Base-by-base conservation (phyloP, 2,329 filamentous ascomycete species). In the Uncinocarpus reesii region DNA sequence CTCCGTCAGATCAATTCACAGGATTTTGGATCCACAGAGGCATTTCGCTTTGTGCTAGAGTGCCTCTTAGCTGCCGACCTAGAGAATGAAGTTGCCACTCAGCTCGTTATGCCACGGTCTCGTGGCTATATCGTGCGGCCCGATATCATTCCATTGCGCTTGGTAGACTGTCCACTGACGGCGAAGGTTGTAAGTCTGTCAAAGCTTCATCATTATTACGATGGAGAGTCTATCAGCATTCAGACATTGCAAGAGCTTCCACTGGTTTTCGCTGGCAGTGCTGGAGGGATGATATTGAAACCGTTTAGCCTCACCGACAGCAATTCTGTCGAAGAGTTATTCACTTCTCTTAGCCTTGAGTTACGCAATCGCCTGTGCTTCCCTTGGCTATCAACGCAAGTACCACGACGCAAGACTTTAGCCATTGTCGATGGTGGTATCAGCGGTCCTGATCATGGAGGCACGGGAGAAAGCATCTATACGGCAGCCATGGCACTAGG, bases 401-500 rank as follows among this genome's bases (percentile, higher is more conserved):
- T 11, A 26, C 4, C 43, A 42, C 36, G 29, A 10, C 20, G 41
- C 28, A 16, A 23, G 24, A 40, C 36, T 20, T n/a, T 51, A 24
- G 47, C 41, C 20, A 24, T 52, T 29, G 48, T 53, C 13, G 42
- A 37, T 42, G 42, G 52, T 45, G 21, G 51, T 41, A 15, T 28
- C 20, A 15, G 40, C 18, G 36, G 15, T 24, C 36, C 36, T 13
- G 36, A 40, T 7, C 16, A 40, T 23, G 36, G 16, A 4, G 36
- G 36, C 4, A 40, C 36, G 3, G 36, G 8, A 40, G 15, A 23
- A 6, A 40, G 26, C 31, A 34, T 34, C 4, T 34, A 34, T n/a
- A 10, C 15, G 13, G 57, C 62, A 6, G 65, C 64, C 13, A 45
- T 47, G 20, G 63, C 64, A 1, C 56, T 70, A 2, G 64, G 64